Evolutionary conservation across 1,139 yeast species (phyloP), one percentile per base, ranked within the genome.

Genomic region (Pichia sp.): DNA sequence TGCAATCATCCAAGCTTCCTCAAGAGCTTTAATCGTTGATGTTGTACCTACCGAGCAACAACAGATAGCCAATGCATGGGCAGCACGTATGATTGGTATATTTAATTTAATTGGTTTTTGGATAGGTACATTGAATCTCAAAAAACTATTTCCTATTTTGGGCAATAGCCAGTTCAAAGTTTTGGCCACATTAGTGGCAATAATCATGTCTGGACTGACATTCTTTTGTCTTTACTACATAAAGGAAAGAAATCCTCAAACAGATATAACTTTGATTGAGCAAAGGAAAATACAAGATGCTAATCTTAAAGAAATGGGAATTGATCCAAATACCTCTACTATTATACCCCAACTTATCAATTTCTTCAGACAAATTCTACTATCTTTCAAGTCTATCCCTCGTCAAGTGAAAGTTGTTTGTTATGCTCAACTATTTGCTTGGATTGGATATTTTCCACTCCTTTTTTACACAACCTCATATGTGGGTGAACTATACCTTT

Each of bases 61-160:
- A 47, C 74, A 72, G 43, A 51, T 60, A 5, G 79, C 82, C 17
- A 79, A 79, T 52, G 85, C 84, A 1, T 78, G 84, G 84, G 86
- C 85, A 0, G 83, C 85, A 3, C 59, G 84, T 36, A 73, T 79
- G 71, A 75, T 79, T 43, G 77, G 80, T 0, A 61, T 63, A 2
- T 79, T 79, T 43, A 78, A 77, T 45, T 66, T 77, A 17, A 48
- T 69, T 21, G 80, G 81, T 1, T 77, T 73, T 51, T 65, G 68
- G 49, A 50, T 73, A 17, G 68, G 72, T 4, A 71, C 80, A 1
- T 55, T 69, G 23, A 60, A 75, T 34, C 60, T 74, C n/a, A 45
- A 54, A 0, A 41, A 56, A 6, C 36, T 61, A 2, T 55, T 68
- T 17, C 57, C 62, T 3, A 52, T 58, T 41, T 47, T 74, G 2